Percentiles rank a stretch among this genome's conserved stretches.
Evolutionary conservation across 2,329 filamentous ascomycete species (phyloP).

Genomic region (Dactylonectria estremocensis): DNA sequence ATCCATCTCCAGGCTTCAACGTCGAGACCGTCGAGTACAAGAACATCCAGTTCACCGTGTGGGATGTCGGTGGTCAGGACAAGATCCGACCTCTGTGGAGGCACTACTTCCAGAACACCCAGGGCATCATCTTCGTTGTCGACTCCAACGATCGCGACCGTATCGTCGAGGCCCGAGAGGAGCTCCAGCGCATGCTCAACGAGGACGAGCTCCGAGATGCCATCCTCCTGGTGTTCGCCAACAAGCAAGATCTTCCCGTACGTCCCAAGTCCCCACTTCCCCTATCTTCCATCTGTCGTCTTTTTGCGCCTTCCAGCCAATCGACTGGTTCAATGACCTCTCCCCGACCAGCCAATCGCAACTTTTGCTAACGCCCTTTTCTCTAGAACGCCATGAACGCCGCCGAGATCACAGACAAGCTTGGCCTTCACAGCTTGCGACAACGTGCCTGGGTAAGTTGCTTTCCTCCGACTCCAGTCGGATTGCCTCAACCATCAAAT

Average conservation of each 20-base stretch:
- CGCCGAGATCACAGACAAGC: constrained; percentile 99
- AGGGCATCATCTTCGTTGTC: constrained; percentile 99
- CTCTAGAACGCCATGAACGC: constrained; percentile 98
- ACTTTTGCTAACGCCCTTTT: constrained; percentile 38
- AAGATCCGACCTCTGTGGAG: constrained; percentile 99
- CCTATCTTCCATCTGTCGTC: constrained; percentile 25
- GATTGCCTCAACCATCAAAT: neutral
- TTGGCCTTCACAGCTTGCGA: constrained; percentile 98
- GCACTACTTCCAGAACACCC: constrained; percentile 99
- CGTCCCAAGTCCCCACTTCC: constrained; percentile 58
- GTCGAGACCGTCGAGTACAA: constrained; percentile 99
- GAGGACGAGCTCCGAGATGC: constrained; percentile 99
- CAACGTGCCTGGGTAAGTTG: constrained; percentile 96
- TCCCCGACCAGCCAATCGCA: constrained; percentile 18
- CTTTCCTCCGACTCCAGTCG: constrained; percentile 2
- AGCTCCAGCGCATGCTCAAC: constrained; percentile 98
- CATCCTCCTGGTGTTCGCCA: constrained; percentile 96
- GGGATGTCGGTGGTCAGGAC: constrained; percentile 99
- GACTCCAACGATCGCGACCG: constrained; percentile 99
- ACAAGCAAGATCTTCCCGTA: constrained; percentile 99
- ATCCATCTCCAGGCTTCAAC: constrained; percentile 84
- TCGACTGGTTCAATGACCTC: constrained; percentile 19
- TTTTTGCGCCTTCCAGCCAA: constrained; percentile 15
- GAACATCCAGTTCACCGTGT: constrained; percentile 99
- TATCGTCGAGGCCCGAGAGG: constrained; percentile 96